Percentiles rank a stretch among this genome's conserved stretches.
Conservation (phyloP, 176 grass and related monocot genomes). For the Olyra latifolia region DNA sequence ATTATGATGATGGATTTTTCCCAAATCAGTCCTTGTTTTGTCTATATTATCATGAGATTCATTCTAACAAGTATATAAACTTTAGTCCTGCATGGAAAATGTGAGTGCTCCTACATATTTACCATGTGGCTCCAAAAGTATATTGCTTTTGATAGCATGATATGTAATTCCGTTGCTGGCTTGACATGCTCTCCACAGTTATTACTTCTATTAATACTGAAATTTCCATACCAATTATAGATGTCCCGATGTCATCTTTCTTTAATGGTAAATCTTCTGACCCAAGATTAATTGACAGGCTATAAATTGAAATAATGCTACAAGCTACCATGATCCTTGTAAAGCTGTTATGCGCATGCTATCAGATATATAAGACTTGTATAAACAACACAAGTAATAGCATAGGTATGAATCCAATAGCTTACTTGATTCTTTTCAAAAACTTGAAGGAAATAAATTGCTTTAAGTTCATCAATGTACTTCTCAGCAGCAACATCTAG, state of each 20-base stretch:
- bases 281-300: not conserved
- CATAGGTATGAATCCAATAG: not conserved
- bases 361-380: not conserved
- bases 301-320: not conserved
- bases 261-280: not conserved
- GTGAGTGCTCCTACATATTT: not conserved
- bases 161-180: not conserved
- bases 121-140: not conserved
- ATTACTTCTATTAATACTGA: not conserved
- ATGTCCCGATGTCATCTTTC: not conserved
- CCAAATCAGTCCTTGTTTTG: not conserved
- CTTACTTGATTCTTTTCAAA: constrained; percentile 24
- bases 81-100: not conserved
- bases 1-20: not conserved
- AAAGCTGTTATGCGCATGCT: constrained; percentile 4
- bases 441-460: constrained; percentile 47
- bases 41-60: not conserved
- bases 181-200: not conserved
- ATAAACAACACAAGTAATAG: constrained; percentile 5
- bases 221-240: constrained; percentile 18
- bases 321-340: not conserved
- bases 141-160: not conserved
- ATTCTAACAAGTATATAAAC: not conserved
- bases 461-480: constrained; percentile 52
- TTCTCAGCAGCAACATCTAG: constrained; percentile 50